A percentile compares a stretch with the other conserved stretches of the same genome.
phyloP scores from a whole-genome alignment of 2,329 filamentous ascomycete species.

The Fusarium sublunatum region DNA sequence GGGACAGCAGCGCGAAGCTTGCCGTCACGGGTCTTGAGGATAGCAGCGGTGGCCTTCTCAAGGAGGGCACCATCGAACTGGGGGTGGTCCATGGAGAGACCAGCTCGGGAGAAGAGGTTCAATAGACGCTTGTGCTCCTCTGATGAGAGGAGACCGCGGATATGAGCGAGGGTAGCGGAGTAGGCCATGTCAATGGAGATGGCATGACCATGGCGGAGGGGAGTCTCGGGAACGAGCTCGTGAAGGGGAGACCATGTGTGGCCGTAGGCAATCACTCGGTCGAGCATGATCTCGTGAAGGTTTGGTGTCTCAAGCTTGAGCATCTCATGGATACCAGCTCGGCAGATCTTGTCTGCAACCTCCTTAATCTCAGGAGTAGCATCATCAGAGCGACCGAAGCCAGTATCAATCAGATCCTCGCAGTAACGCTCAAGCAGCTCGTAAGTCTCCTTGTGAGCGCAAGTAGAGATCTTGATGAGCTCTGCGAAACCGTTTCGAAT shows the following conservation, averaged over 20 bases:
- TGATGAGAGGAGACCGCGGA: constrained; percentile 69
- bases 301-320: constrained; percentile 78
- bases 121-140: constrained; percentile 71
- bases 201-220: constrained; percentile 77
- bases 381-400: constrained; percentile 71
- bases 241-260: constrained; percentile 81
- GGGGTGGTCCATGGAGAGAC: constrained; percentile 77
- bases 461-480: constrained; percentile 80
- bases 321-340: constrained; percentile 78
- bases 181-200: constrained; percentile 83
- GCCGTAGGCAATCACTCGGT: constrained; percentile 78
- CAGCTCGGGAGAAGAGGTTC: constrained; percentile 75
- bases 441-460: constrained; percentile 73
- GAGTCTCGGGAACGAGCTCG: constrained; percentile 75
- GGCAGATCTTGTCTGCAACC: constrained; percentile 74
- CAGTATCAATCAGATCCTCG: constrained; percentile 72
- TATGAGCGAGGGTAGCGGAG: constrained; percentile 74
- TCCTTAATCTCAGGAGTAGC: constrained; percentile 65
- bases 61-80: constrained; percentile 74
- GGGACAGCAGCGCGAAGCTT: constrained; percentile 75
- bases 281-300: constrained; percentile 77
- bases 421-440: constrained; percentile 76
- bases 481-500: constrained; percentile 80
- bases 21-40: constrained; percentile 77
- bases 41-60: constrained; percentile 73